Percentiles rank a stretch among this genome's conserved stretches.
These are phyloP conservation scores for Pogostemon cablin DNA, from an alignment of 257 asterid genomes.

Conservation along the genomic window DNA sequence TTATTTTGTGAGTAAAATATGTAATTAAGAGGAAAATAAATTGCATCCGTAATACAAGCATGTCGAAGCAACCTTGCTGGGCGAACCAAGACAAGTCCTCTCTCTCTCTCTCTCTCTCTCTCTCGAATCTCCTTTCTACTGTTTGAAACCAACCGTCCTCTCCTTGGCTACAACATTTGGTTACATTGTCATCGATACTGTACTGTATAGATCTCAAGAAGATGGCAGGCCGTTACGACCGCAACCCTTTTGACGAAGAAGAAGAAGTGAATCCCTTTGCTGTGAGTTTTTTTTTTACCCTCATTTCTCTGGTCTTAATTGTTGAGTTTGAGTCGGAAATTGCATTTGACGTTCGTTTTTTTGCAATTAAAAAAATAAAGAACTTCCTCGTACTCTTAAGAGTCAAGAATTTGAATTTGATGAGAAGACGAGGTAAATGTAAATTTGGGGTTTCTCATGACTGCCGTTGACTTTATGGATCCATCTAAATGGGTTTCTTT, in stretches of 20 bases:
- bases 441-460: conserved; percentile 31
- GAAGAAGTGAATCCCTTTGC: conserved; percentile 71
- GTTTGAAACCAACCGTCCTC: conserved; percentile 40
- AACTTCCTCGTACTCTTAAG: conserved; percentile 21
- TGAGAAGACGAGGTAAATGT: background rate
- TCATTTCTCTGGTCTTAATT: background rate
- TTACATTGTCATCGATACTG: background rate
- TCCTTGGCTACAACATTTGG: conserved; percentile 32
- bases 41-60: background rate
- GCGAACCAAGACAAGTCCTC: conserved; percentile 24
- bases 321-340: conserved; percentile 6
- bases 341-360: background rate
- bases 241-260: conserved; percentile 62
- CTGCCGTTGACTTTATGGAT: conserved; percentile 34
- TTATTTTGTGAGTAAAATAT: too few species aligned
- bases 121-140: conserved; percentile 32
- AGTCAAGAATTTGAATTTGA: conserved; percentile 27
- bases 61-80: background rate
- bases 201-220: conserved; percentile 35
- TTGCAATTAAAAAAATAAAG: background rate
- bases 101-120: conserved; percentile 30
- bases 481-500: conserved; percentile 28
- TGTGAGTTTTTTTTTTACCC: conserved; percentile 39
- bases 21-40: background rate
- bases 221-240: conserved; percentile 80